phyloP scores from a whole-genome alignment of 345 rosid species.

The Hirschfeldia incana region DNA sequence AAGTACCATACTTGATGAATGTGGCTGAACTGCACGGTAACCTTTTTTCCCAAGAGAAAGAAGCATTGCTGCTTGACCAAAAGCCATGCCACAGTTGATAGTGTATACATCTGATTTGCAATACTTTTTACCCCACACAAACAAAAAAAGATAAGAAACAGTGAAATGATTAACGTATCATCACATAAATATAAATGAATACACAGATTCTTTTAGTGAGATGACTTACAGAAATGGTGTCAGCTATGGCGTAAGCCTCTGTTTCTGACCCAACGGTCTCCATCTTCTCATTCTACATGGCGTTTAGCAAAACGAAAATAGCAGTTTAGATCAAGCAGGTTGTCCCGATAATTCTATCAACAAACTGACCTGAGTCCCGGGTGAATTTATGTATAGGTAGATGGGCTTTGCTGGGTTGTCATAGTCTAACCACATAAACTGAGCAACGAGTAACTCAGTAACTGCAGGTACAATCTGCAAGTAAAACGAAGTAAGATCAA shows the following conservation, averaged over 20 bases:
- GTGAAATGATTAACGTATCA: background rate
- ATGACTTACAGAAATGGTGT: slow-evolving; percentile 67
- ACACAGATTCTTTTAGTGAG: background rate
- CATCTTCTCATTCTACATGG: slow-evolving; percentile 73
- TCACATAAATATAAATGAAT: background rate
- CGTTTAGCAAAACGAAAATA: slow-evolving; percentile 2
- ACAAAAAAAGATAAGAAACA: slow-evolving; percentile 16
- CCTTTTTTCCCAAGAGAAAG: slow-evolving; percentile 81
- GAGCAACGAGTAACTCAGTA: slow-evolving; percentile 82
- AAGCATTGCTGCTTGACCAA: slow-evolving; percentile 96
- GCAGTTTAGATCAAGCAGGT: background rate
- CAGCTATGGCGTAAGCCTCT: slow-evolving; percentile 92
- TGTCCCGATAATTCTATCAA: background rate
- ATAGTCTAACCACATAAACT: slow-evolving; percentile 82
- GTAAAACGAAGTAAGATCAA: slow-evolving; percentile 2
- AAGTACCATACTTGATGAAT: slow-evolving; percentile 62
- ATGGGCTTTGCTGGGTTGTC: slow-evolving; percentile 71
- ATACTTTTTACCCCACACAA: slow-evolving; percentile 42
- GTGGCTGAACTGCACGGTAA: slow-evolving; percentile 68
- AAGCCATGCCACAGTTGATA: slow-evolving; percentile 83
- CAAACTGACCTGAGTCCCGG: slow-evolving; percentile 77
- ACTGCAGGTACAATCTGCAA: slow-evolving; percentile 88
- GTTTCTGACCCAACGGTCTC: slow-evolving; percentile 92
- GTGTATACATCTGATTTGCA: slow-evolving; percentile 73
- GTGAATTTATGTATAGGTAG: slow-evolving; percentile 76